Percentiles rank a stretch among this genome's conserved stretches.
These are phyloP conservation scores for Bathelium albidoporum DNA, from an alignment of 495 filamentous ascomycete genomes.

Conservation along the genomic window DNA sequence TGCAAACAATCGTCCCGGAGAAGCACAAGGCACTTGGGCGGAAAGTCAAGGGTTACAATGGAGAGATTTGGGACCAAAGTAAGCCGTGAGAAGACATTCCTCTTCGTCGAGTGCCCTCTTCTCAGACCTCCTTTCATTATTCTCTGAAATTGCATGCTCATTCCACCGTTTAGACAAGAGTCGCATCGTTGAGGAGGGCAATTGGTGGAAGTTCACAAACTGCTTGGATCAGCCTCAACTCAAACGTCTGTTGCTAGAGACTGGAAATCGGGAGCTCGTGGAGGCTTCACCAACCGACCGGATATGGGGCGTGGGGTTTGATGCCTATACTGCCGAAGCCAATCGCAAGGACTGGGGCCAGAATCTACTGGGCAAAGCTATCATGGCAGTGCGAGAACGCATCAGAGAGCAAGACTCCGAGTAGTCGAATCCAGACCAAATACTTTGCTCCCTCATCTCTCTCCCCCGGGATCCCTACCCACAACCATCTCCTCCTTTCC, in stretches of 20 bases:
- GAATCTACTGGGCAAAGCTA: constrained; percentile 56
- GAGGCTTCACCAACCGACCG: constrained; percentile 48
- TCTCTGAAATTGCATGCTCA: too few relatives aligned
- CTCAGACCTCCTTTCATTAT: not conserved
- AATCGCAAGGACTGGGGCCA: constrained; percentile 48
- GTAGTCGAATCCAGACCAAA: not conserved
- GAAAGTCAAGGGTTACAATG: constrained; percentile 43
- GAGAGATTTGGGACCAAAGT: constrained; percentile 40
- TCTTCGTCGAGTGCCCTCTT: not conserved
- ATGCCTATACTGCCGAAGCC: constrained; percentile 35
- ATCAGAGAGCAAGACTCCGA: constrained; percentile 24
- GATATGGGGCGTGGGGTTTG: constrained; percentile 61
- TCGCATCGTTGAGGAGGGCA: constrained; percentile 51
- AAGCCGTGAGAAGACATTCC: constrained; percentile 6
- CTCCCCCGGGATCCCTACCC: not conserved
- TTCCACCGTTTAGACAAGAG: constrained; percentile 31
- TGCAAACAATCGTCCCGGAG: constrained; percentile 24
- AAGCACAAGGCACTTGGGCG: constrained; percentile 48
- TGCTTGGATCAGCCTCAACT: constrained; percentile 25
- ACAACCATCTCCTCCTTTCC: not conserved
- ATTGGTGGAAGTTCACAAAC: constrained; percentile 47
- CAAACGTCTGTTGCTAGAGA: constrained; percentile 41
- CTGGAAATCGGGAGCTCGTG: constrained; percentile 49
- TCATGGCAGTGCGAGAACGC: constrained; percentile 40
- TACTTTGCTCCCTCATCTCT: not conserved